Percentiles rank a stretch among this genome's conserved stretches.
phyloP scores from a whole-genome alignment of 176 grass and related monocot species.

The Elaeis guineensis region DNA sequence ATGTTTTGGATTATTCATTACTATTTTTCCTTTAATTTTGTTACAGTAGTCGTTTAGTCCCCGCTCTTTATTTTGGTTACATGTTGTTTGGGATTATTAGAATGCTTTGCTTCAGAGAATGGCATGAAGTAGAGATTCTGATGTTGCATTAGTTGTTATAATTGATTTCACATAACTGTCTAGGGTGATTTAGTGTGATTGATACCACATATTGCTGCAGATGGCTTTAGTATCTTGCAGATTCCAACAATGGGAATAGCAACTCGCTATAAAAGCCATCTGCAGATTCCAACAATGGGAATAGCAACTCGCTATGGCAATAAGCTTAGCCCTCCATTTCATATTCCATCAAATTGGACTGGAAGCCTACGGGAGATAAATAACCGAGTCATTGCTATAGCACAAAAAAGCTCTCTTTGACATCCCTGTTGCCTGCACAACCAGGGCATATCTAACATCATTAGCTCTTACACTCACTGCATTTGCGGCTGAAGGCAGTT shows the following conservation, averaged over 20 bases:
- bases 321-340: constrained; percentile 82
- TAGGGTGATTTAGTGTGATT: too few relatives aligned
- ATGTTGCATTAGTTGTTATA: too few relatives aligned
- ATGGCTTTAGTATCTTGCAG: constrained; percentile 26
- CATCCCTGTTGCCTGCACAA: constrained; percentile 67
- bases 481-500: constrained; percentile 82
- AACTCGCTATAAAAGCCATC: too few relatives aligned
- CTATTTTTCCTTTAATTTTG: too few relatives aligned
- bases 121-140: too few relatives aligned
- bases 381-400: constrained; percentile 78
- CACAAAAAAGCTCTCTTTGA: constrained; percentile 87
- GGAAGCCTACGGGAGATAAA: constrained; percentile 87
- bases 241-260: constrained; percentile 80
- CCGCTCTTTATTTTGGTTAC: too few relatives aligned
- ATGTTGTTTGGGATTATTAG: too few relatives aligned
- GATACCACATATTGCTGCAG: too few relatives aligned
- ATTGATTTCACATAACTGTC: too few relatives aligned
- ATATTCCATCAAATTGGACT: constrained; percentile 94
- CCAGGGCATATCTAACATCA: constrained; percentile 79
- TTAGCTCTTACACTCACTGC: constrained; percentile 56
- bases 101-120: too few relatives aligned
- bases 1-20: too few relatives aligned
- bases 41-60: too few relatives aligned
- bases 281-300: constrained; percentile 76
- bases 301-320: constrained; percentile 61